Evolutionary conservation across 345 rosid species (phyloP).

Genomic region (Lepidium sativum): DNA sequence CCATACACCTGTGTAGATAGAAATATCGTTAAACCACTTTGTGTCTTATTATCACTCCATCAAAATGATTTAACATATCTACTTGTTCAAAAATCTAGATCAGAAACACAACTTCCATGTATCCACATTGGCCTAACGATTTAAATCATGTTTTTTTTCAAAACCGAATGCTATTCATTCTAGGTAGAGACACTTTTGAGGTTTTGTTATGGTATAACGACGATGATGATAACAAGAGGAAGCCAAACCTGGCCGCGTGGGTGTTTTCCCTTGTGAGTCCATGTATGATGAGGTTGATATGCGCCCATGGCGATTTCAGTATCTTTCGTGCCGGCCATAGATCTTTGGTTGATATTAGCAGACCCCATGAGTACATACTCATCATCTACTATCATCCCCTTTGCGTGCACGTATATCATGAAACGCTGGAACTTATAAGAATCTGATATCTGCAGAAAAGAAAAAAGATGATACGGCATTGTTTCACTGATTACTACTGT

Average conservation of each 20-base stretch:
- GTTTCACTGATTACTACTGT: not conserved
- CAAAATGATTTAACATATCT: not conserved
- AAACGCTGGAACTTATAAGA: slow-evolving; percentile 44
- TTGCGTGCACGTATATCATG: slow-evolving; percentile 91
- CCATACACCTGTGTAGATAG: slow-evolving; percentile 55
- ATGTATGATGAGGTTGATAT: slow-evolving; percentile 80
- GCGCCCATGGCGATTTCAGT: slow-evolving; percentile 97
- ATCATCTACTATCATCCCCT: slow-evolving; percentile 92
- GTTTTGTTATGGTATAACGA: not conserved
- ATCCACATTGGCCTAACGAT: not conserved
- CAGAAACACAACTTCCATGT: not conserved
- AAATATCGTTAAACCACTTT: not conserved
- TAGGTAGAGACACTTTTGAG: not conserved
- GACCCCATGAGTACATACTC: slow-evolving; percentile 85
- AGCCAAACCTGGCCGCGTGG: slow-evolving; percentile 76
- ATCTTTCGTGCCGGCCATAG: slow-evolving; percentile 93
- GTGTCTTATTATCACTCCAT: not conserved
- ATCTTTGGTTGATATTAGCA: slow-evolving; percentile 94
- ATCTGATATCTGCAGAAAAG: slow-evolving; percentile 36
- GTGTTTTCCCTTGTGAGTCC: slow-evolving; percentile 44
- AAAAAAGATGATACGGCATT: not conserved
- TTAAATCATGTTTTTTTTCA: not conserved
- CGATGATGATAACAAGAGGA: not conserved
- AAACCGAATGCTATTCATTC: not conserved
- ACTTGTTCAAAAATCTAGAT: not conserved